These are phyloP conservation scores for Rosa multiflora DNA, from an alignment of 306 rosid species.

Conservation along the genomic window DNA sequence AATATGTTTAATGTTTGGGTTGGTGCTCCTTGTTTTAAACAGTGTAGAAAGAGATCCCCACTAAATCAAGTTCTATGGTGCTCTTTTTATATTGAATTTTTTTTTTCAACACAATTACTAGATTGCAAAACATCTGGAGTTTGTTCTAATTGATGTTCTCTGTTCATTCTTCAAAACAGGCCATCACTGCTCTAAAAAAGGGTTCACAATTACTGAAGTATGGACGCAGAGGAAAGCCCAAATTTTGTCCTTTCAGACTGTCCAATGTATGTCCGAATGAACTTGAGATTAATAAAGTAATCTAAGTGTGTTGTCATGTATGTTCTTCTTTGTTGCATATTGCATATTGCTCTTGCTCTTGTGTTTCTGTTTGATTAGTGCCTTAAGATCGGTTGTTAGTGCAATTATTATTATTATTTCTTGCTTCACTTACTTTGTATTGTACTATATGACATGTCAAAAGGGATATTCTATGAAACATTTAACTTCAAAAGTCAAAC, in stretches of 20 bases:
- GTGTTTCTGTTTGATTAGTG: neutral
- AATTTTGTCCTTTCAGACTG: slow-evolving; percentile 91
- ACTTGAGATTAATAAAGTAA: neutral
- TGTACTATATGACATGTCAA: neutral
- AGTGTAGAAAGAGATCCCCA: neutral
- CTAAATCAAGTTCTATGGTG: neutral
- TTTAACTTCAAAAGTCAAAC: neutral
- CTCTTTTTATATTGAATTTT: neutral
- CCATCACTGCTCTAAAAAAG: slow-evolving; percentile 91
- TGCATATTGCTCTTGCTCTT: slow-evolving; percentile 5
- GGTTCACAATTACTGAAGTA: slow-evolving; percentile 92
- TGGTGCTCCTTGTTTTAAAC: neutral
- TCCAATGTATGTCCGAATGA: slow-evolving; percentile 66
- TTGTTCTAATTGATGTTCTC: slow-evolving; percentile 12
- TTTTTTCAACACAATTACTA: neutral
- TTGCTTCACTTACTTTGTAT: slow-evolving; percentile 4
- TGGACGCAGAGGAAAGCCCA: slow-evolving; percentile 98
- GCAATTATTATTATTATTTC: neutral
- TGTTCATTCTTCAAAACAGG: slow-evolving; percentile 49
- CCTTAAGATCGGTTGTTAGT: neutral
- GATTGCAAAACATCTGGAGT: neutral
- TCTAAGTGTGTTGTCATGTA: neutral
- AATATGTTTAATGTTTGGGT: neutral
- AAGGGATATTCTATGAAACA: slow-evolving; percentile 4
- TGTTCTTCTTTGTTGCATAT: neutral